Conservation (phyloP, 257 asterid species). For the Capsicum pubescens region DNA sequence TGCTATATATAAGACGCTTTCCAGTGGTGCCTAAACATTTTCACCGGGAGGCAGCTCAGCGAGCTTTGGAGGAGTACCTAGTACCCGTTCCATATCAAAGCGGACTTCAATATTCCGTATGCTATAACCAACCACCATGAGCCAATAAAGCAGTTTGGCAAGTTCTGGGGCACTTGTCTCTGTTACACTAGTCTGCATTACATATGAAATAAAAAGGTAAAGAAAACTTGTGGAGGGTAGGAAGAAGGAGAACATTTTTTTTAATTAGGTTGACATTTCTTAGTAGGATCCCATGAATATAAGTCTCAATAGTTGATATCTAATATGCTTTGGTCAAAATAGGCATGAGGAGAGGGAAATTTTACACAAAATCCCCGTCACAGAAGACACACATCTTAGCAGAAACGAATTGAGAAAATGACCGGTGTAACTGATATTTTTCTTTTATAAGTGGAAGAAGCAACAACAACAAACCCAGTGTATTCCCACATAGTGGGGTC, state of each 20-base stretch:
- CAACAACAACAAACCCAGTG: not conserved
- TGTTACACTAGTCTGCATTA: slow-evolving; percentile 76
- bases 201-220: slow-evolving; percentile 21
- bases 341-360: not conserved
- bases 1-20: slow-evolving; percentile 24
- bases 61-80: slow-evolving; percentile 78
- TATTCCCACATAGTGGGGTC: too few relatives aligned
- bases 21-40: slow-evolving; percentile 49
- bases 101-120: slow-evolving; percentile 95
- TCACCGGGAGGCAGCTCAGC: slow-evolving; percentile 99
- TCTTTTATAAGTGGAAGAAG: not conserved
- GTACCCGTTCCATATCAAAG: slow-evolving; percentile 93
- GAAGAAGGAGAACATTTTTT: not conserved
- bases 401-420: not conserved
- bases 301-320: not conserved
- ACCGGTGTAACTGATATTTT: not conserved
- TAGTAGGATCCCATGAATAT: not conserved
- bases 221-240: too few relatives aligned
- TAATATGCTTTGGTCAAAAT: not conserved
- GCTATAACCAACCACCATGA: slow-evolving; percentile 98
- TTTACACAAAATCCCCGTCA: not conserved
- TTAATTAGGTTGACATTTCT: slow-evolving; percentile 1
- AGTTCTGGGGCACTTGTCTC: slow-evolving; percentile 94
- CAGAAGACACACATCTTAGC: not conserved
- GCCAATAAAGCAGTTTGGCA: slow-evolving; percentile 95